phyloP scores from a whole-genome alignment of 1,284 basidiomycete species.

The Ceratorhiza oryzae-sativae region DNA sequence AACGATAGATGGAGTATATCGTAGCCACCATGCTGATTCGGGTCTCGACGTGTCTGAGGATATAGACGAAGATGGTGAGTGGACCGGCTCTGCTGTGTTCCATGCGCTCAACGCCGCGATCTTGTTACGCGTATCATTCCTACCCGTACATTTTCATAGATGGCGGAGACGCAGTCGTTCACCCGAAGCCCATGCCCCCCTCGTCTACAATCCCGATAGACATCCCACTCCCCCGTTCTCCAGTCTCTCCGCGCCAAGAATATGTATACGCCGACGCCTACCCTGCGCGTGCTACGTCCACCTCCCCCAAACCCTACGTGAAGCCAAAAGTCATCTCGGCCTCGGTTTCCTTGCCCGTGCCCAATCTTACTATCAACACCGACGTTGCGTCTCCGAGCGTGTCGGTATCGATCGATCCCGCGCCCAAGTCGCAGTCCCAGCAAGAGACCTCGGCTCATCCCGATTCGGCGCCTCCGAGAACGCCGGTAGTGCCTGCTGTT shows the following conservation, averaged over 20 bases:
- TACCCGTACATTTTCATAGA: neutral
- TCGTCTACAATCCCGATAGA: neutral
- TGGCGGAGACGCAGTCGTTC: neutral
- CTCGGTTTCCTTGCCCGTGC: slow-evolving; percentile 19
- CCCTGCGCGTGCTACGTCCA: neutral
- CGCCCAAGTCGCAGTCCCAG: neutral
- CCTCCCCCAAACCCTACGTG: slow-evolving; percentile 9
- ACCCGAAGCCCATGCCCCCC: neutral
- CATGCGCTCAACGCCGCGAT: slow-evolving; percentile 49
- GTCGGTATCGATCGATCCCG: slow-evolving; percentile 1
- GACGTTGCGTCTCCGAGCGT: neutral
- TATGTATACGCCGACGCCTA: slow-evolving; percentile 20
- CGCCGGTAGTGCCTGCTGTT: neutral
- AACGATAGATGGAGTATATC: neutral
- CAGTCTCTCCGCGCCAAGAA: neutral
- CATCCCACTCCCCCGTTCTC: neutral
- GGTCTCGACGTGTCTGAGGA: slow-evolving; percentile 33
- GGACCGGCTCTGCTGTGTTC: neutral
- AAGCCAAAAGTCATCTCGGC: slow-evolving; percentile 34
- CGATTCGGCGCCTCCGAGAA: slow-evolving; percentile 14
- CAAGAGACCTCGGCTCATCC: neutral
- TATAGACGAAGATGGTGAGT: slow-evolving; percentile 30
- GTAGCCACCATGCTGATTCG: slow-evolving; percentile 28
- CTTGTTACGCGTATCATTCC: slow-evolving; percentile 46
- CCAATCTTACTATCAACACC: slow-evolving; percentile 26